These are phyloP conservation scores for Trichoderma koningii DNA, from an alignment of 2,329 filamentous ascomycete species.

Conservation along the genomic window DNA sequence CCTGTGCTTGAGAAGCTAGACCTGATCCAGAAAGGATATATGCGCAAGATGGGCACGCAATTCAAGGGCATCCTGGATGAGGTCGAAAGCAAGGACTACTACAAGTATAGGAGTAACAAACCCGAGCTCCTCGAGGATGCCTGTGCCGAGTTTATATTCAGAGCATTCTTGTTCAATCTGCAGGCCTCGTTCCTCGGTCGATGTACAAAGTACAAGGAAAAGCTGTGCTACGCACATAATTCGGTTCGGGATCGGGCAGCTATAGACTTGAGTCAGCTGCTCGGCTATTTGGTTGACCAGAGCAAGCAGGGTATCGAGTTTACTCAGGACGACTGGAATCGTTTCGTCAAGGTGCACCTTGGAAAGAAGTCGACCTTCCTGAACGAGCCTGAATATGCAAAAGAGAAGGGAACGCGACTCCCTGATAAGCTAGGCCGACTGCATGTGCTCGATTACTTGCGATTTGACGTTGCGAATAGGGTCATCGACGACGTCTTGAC, in stretches of 20 bases:
- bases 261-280: conserved; percentile 53
- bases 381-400: conserved; percentile 50
- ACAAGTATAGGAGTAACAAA: conserved; percentile 28
- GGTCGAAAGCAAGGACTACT: background rate
- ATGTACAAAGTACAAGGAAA: conserved; percentile 66
- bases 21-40: conserved; percentile 49
- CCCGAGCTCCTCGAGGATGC: conserved; percentile 34
- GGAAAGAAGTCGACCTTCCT: conserved; percentile 30
- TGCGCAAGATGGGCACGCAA: conserved; percentile 51
- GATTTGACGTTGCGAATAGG: conserved; percentile 54
- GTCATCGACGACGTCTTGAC: conserved; percentile 44
- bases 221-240: conserved; percentile 60
- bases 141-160: conserved; percentile 50
- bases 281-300: conserved; percentile 59
- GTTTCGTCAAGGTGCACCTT: conserved; percentile 38
- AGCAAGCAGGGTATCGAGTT: conserved; percentile 58
- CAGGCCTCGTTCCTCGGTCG: conserved; percentile 60
- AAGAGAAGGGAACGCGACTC: conserved; percentile 32
- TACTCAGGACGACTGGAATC: conserved; percentile 43
- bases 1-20: conserved; percentile 40
- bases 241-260: conserved; percentile 50
- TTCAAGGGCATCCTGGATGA: conserved; percentile 48
- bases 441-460: conserved; percentile 66
- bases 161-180: conserved; percentile 61
- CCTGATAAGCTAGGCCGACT: conserved; percentile 31